These are phyloP conservation scores for Circinella minor DNA, from an alignment of 371 early-diverging fungal genomes.

Conservation along the genomic window DNA sequence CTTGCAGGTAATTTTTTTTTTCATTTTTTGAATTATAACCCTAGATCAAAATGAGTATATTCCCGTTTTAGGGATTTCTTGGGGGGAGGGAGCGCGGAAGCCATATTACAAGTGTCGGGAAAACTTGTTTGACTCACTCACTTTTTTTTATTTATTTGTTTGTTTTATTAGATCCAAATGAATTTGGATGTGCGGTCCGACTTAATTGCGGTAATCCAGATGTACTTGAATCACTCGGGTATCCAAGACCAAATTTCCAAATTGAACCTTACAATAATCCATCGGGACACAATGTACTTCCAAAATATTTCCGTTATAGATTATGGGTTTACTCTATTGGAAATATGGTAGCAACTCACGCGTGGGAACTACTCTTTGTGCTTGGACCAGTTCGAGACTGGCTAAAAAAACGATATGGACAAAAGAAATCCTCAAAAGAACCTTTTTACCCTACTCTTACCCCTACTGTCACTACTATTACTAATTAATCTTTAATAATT, in stretches of 20 bases:
- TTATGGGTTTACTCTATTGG: constrained; percentile 58
- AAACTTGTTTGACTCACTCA: too few species aligned
- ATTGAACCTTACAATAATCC: constrained; percentile 65
- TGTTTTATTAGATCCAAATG: constrained; percentile 56
- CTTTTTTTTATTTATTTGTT: background rate
- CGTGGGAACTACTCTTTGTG: constrained; percentile 62
- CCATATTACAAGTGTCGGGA: too few species aligned
- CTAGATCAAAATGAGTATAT: too few species aligned
- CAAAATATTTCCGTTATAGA: constrained; percentile 63
- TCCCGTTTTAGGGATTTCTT: background rate
- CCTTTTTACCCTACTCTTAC: too few species aligned
- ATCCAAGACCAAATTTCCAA: constrained; percentile 51
- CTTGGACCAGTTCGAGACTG: constrained; percentile 54
- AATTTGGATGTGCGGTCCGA: constrained; percentile 69
- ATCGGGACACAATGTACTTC: constrained; percentile 73
- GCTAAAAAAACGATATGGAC: constrained; percentile 26
- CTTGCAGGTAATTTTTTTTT: constrained; percentile 42
- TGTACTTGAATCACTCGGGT: constrained; percentile 54
- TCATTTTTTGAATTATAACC: too few species aligned
- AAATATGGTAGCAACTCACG: constrained; percentile 46
- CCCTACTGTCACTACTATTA: too few species aligned
- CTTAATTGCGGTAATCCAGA: constrained; percentile 76
- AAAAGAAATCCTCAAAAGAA: background rate
- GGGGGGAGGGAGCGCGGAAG: background rate
- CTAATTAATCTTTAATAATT: too few species aligned